Evolutionary conservation across 345 rosid genomes (phyloP).

Genomic region (Populus pruinosa): DNA sequence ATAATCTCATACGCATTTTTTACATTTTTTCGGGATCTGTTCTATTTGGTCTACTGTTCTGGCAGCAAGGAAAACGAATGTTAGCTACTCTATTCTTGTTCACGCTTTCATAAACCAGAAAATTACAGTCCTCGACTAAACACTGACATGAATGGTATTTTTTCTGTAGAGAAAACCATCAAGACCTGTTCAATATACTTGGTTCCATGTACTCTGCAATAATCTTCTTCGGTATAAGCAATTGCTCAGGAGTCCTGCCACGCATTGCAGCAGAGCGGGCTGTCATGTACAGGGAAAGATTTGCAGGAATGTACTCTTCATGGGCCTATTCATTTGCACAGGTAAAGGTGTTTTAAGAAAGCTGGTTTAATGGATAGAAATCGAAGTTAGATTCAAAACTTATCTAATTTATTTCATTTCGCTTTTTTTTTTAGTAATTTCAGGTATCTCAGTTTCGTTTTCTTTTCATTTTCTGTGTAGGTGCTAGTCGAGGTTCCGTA

Average conservation of each 20-base stretch:
- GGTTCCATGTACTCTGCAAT: background rate
- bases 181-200: background rate
- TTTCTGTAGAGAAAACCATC: background rate
- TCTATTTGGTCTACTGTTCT: constrained; percentile 55
- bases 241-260: background rate
- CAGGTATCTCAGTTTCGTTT: background rate
- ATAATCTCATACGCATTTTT: constrained; percentile 53
- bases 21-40: constrained; percentile 37
- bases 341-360: constrained; percentile 18
- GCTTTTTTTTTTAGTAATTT: background rate
- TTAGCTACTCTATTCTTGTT: background rate
- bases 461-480: constrained; percentile 23
- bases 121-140: background rate
- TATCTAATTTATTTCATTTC: background rate
- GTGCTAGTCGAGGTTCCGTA: constrained; percentile 74
- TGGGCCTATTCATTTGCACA: constrained; percentile 37
- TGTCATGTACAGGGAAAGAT: background rate
- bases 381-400: no score
- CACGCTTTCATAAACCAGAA: background rate
- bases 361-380: background rate
- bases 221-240: background rate
- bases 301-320: constrained; percentile 3
- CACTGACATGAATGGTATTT: constrained; percentile 24
- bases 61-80: constrained; percentile 69
- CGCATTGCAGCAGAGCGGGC: background rate